Evolutionary conservation across 345 rosid species (phyloP), one percentile per base, ranked within the genome.

Genomic region (Triadica sebifera): DNA sequence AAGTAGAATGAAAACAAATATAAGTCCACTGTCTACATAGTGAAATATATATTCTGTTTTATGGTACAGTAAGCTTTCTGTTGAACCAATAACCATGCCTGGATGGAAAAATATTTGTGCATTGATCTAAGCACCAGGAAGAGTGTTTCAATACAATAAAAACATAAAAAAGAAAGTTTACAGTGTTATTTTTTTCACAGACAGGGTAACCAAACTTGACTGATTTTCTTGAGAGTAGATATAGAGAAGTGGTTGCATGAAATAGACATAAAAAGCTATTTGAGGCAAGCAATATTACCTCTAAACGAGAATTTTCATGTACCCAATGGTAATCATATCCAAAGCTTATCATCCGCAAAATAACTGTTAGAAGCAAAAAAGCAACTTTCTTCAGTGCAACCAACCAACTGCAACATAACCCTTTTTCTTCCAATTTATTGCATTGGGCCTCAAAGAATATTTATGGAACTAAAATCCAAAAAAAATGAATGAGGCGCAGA

Each of bases 281-380:
- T 11, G 25, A 19, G 13, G 57, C 8, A 3, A 60, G 24, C 8
- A n/a, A 51, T 20, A 20, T 66, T 85, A 94, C 98, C 94, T 92
- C 93, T 59, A 91, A 91, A 76, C 49, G 86, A 77, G 90, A 85
- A 80, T 82, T 84, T 80, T 73, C 84, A 78, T 72, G 79, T 19
- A 90, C 84, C 98, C 94, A 91, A 79, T 80, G 89, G 82, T 87
- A 92, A 83, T 92, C 98, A 58, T 84, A 89, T 79, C 98, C 98
- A 78, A 89, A 94, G 83, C 98, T 94, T 78, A 94, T 86, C 97
- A 92, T 91, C 25, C 98, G 94, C 80, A 94, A 78, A 78, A 89
- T 78, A 81, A 92, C 98, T 91, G 84, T 65, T 43, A 79, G 56
- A 71, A 53, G 50, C 29, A 50, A 68, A 68, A 24, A 3, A 67